Percentiles rank a stretch among this genome's conserved stretches.
These are phyloP conservation scores for Tetrapisispora pingtungensis DNA, from an alignment of 805 yeast species.

Conservation along the genomic window DNA sequence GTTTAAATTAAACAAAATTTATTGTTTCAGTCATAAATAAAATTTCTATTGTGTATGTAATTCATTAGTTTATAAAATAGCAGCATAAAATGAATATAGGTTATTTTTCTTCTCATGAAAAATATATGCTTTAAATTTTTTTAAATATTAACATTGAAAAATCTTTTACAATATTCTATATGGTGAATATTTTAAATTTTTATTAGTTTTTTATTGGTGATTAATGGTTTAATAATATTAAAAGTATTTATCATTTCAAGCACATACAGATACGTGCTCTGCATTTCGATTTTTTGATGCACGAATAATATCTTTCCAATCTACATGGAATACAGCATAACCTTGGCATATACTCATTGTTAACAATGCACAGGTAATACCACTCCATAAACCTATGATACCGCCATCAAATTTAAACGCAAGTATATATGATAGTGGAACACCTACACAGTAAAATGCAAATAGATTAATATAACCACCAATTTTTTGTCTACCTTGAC, in stretches of 20 bases:
- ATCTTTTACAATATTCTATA: background rate
- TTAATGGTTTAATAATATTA: no score
- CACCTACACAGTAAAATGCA: slow-evolving; percentile 41
- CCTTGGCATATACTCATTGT: slow-evolving; percentile 29
- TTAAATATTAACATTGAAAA: background rate
- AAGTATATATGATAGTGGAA: slow-evolving; percentile 48
- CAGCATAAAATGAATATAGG: background rate
- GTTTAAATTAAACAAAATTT: background rate
- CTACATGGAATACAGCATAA: slow-evolving; percentile 27
- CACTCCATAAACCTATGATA: slow-evolving; percentile 57
- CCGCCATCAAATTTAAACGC: slow-evolving; percentile 42
- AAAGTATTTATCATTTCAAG: background rate
- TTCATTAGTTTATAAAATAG: background rate
- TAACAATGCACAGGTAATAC: slow-evolving; percentile 30
- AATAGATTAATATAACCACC: slow-evolving; percentile 31
- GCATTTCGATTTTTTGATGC: slow-evolving; percentile 24
- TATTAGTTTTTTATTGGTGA: no score
- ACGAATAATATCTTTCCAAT: slow-evolving; percentile 22
- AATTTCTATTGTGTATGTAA: background rate
- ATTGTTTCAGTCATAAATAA: no score
- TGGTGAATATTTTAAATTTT: background rate
- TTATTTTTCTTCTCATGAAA: background rate
- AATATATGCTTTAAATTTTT: background rate
- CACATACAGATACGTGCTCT: slow-evolving; percentile 7
- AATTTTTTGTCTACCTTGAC: slow-evolving; percentile 49